phyloP scores from a whole-genome alignment of 352 stramenopile species.

The Poterioochromonas sp. region DNA sequence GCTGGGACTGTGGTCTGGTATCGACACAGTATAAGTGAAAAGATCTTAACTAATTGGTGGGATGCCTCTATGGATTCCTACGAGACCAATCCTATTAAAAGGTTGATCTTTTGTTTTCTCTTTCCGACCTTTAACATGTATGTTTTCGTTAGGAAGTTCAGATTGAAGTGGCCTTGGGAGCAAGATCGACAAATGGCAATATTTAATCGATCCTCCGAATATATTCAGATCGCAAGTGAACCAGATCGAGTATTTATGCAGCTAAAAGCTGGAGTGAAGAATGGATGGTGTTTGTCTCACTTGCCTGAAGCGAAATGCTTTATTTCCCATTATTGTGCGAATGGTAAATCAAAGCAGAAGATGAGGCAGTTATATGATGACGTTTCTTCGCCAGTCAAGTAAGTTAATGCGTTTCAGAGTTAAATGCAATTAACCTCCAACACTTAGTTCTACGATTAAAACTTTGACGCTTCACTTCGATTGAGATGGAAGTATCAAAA shows the following conservation, averaged over 20 bases:
- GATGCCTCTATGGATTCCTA: constrained; percentile 24
- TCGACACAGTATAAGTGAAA: constrained; percentile 14
- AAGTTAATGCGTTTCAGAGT: too few relatives aligned
- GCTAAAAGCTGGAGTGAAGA: background rate
- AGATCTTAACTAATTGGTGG: constrained; percentile 11
- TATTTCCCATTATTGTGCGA: constrained; percentile 30
- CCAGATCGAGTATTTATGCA: constrained; percentile 3
- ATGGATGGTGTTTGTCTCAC: constrained; percentile 28
- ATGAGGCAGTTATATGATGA: background rate
- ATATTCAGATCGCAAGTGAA: constrained; percentile 27
- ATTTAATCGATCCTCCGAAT: background rate
- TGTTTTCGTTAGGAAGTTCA: constrained; percentile 6
- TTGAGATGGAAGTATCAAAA: too few relatives aligned
- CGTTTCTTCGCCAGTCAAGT: too few relatives aligned
- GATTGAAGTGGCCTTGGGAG: constrained; percentile 29
- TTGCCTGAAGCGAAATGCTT: background rate
- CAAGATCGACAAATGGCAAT: constrained; percentile 32
- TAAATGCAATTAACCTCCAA: too few relatives aligned
- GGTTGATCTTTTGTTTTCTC: background rate
- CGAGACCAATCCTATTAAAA: constrained; percentile 20
- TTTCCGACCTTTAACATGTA: background rate
- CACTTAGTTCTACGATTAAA: too few relatives aligned
- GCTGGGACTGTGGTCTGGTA: constrained; percentile 25
- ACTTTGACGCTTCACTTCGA: too few relatives aligned
- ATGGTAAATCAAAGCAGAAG: background rate